Evolutionary conservation across 768 basidiomycete species (phyloP), one percentile per base, ranked within the genome.

Genomic region (Suillus placidus): DNA sequence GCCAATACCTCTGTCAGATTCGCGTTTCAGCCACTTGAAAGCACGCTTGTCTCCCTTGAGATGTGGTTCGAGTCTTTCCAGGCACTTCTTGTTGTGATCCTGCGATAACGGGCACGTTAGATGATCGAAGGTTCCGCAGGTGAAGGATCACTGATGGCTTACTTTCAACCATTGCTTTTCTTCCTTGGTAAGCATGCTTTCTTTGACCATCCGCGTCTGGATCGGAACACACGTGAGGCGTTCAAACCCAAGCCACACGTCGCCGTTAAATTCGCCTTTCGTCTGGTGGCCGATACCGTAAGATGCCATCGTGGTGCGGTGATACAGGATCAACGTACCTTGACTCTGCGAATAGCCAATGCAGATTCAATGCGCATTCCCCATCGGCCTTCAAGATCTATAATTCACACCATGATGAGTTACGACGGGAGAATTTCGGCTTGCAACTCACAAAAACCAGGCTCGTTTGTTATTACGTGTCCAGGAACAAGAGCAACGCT

Each of bases 301-400:
- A 70, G 8, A 38, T 0, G 23, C 40, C 38, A 18, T 16, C n/a
- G 42, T 47, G 26, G 13, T 60, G 63, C 64, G 54, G 51, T 51
- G 37, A 71, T 64, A 35, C 60, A 63, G 52, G 56, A 61, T 32
- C 63, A 68, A 69, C 66, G 64, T 61, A 73, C 68, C 79, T 87
- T 72, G 80, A 86, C 86, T 60, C 85, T 86, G 67, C 86, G 85
- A 49, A 97, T 94, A 43, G 85, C 80, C 35, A 96, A 79, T 14
- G 93, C 91, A 57, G 91, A 94, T 78, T 99, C 97, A 57, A 95
- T 94, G 6, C 97, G 87, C 76, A 99, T 89, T 6, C 97, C 97
- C 84, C 88, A 99, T 68, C 86, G 83, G 16, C 89, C 88, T 61
- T 89, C 88, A 37, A 87, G 83, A 75, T 96, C 92, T 89, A 72